Base-by-base conservation (phyloP, 768 basidiomycete genomes). In the Cytidiella melzeri region DNA sequence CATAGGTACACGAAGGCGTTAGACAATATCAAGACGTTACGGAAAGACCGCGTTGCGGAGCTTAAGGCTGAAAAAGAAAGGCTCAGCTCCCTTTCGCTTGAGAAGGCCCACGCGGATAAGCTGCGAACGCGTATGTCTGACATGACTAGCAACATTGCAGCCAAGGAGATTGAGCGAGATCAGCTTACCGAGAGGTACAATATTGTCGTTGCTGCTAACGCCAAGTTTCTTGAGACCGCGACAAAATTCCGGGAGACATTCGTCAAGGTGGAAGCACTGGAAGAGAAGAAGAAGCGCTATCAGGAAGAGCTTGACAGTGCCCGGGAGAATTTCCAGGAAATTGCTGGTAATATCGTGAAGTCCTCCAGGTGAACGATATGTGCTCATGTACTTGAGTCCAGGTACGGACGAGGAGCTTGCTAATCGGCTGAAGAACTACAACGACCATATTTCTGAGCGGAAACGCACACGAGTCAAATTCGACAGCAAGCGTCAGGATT, bases 1-100 rank as follows among this genome's bases (percentile, higher is more conserved):
- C 2, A 0, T 50, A 96, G 94, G 60, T 99, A 97, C 67, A 97
- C 95, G 0, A 98, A 98, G 61, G 96, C 95, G 0, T 75, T 99
- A 1, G 92, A 96, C 51, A 82, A 85, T 23, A 97, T 98, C 70
- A 96, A 94, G 63, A 61, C 67, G 30, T 73, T 98, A 18, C 81
- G 94, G 44, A 98, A 98, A 63, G 96, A 98, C 34, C 84, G 92
- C 10, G 75, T 84, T 2, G 79, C 86, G 1, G 95, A 97, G 48
- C 76, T 96, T 50, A 99, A 98, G 67, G 82, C 88, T 0, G 96
- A 99, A 65, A 87, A 88, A 57, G 95, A 91, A 61, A 81, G 86
- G 9, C 74, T 97, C 4, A 76, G 86, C 37, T 78, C 82, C 13
- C 75, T 96, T 18, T 76, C 82, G 18, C 72, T 76, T 19, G 92